Percentiles rank a stretch among this genome's conserved stretches.
Evolutionary conservation across 352 stramenopile genomes (phyloP).

Genomic region (Globisporangium iwayamae): DNA sequence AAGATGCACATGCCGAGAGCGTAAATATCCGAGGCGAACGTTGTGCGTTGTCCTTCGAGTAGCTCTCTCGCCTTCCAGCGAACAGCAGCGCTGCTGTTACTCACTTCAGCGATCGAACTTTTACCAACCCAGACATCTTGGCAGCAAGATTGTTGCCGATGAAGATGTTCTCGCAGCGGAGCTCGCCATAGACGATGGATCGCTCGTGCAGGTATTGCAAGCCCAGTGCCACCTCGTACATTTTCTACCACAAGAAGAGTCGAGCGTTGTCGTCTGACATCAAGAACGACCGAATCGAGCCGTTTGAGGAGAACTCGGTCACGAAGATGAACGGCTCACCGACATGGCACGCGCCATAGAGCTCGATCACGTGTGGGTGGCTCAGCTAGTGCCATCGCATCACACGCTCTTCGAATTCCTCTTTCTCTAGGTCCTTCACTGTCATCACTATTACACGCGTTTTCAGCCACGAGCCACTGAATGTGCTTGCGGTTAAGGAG

Average conservation of each 20-base stretch:
- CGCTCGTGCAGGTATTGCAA: neutral
- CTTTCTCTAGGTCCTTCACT: neutral
- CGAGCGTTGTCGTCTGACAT: neutral
- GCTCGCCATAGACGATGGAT: neutral
- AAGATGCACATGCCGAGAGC: neutral
- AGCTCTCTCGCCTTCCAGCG: neutral
- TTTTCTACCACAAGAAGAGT: neutral
- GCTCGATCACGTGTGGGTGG: neutral
- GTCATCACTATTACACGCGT: neutral
- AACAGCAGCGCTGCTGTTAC: neutral
- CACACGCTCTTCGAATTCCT: neutral
- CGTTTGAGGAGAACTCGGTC: neutral
- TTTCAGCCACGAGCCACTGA: neutral
- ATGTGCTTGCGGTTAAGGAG: neutral
- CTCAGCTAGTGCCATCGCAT: neutral
- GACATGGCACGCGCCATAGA: neutral
- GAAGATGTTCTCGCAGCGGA: constrained; percentile 1
- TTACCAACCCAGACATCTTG: neutral
- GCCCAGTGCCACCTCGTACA: neutral
- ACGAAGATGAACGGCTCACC: neutral
- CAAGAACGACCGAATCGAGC: neutral
- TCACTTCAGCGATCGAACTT: neutral
- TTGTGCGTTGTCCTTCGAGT: neutral
- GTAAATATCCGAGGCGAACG: neutral
- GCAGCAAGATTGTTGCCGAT: neutral